These are phyloP conservation scores for Arthroderma uncinatum DNA, from an alignment of 2,329 filamentous ascomycete species.

Conservation along the genomic window DNA sequence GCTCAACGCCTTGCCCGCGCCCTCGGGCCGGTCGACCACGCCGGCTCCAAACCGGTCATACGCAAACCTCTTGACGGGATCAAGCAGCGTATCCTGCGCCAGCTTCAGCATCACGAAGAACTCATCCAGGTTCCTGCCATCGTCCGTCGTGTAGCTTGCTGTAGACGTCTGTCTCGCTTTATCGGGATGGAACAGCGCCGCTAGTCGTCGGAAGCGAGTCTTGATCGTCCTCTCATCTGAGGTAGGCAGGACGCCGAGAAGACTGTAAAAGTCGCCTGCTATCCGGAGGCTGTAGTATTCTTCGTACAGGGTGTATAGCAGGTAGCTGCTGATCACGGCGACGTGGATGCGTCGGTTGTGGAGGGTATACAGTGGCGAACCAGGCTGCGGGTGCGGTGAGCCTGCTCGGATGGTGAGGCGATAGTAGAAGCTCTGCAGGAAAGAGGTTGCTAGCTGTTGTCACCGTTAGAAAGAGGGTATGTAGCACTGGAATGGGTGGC, in stretches of 20 bases:
- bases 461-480: neutral
- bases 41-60: conserved; percentile 81
- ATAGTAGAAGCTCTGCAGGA: conserved; percentile 74
- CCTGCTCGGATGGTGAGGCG: conserved; percentile 80
- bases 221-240: conserved; percentile 69
- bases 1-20: conserved; percentile 46
- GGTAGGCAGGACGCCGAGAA: conserved; percentile 57
- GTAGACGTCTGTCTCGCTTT: conserved; percentile 46
- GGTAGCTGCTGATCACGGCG: conserved; percentile 69
- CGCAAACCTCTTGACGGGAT: conserved; percentile 66
- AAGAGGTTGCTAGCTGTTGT: conserved; percentile 60
- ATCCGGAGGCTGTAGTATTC: conserved; percentile 68
- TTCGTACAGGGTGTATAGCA: conserved; percentile 86
- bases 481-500: conserved; percentile 15
- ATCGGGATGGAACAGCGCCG: conserved; percentile 66
- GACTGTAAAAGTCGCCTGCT: conserved; percentile 64
- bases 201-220: conserved; percentile 68
- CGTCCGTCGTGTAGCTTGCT: conserved; percentile 8
- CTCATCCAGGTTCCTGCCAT: conserved; percentile 28
- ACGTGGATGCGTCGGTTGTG: conserved; percentile 78
- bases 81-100: conserved; percentile 70
- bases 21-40: conserved; percentile 37
- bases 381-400: conserved; percentile 59
- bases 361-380: conserved; percentile 54
- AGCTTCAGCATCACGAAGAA: conserved; percentile 75